Evolutionary conservation across 257 asterid species (phyloP), one percentile per base, ranked within the genome.

Genomic region (Solanum phureja): DNA sequence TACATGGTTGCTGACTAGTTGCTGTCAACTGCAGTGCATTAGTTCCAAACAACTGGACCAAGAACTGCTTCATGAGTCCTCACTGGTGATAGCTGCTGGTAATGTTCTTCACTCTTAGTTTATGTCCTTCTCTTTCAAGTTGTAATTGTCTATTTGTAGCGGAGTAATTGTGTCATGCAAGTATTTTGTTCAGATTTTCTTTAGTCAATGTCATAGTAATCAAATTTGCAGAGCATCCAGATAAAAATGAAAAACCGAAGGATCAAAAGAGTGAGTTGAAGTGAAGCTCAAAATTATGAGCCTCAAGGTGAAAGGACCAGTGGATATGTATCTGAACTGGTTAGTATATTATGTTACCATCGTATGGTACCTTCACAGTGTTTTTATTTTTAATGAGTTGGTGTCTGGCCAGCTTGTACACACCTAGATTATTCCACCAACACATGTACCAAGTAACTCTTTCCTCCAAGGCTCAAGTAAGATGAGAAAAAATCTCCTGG

Each of bases 31-130:
- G 56, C 89, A 86, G 83, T 91, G 84, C 86, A 87, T 52, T 71
- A 95, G 98, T 95, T 96, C 90, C 99, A 96, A 97, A 94, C 99
- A 73, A 96, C 98, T 89, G 95, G 94, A 83, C 99, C 99, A 40
- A 95, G 89, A 95, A 96, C 88, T 96, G 98, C 91, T 96, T 95
- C 92, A 95, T 96, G 99, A 96, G 95, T 82, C 98, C 99, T 90
- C 98, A 96, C 98, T 52, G 96, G 98, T 87, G 96, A 97, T 95
- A 88, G 99, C 98, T 87, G 92, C 96, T 11, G 99, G 99, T 97
- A 92, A 92, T 83, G 33, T 19, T 85, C 83, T 82, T 82, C 19
- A 82, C 42, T 49, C 69, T 29, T 46, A 29, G 40, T 64, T 29
- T 19, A 42, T 85, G 12, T 11, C 83, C 62, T 9, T 24, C 40